Evolutionary conservation across 345 rosid genomes (phyloP).

Genomic region (Lepidium aucheri): DNA sequence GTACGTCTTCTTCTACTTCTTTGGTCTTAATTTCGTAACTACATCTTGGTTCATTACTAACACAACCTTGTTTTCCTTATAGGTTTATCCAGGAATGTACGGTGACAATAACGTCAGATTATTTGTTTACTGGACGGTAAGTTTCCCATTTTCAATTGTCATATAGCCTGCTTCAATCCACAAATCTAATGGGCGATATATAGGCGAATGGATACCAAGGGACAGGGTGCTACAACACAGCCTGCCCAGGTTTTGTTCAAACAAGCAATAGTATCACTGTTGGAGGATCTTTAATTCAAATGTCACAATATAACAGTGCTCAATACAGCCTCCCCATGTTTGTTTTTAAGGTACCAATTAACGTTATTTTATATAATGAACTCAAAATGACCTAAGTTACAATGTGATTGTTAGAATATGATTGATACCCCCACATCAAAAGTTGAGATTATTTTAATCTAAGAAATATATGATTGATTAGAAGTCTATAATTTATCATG

Average conservation of each 20-base stretch:
- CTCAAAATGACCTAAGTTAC: background rate
- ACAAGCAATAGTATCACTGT: conserved; percentile 45
- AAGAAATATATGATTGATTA: too few species aligned
- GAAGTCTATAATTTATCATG: too few species aligned
- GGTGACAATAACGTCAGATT: conserved; percentile 34
- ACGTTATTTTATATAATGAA: background rate
- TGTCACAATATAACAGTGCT: conserved; percentile 33
- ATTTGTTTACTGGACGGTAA: conserved; percentile 61
- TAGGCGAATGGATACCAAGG: background rate
- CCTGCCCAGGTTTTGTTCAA: conserved; percentile 52
- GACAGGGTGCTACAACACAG: conserved; percentile 44
- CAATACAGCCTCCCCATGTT: conserved; percentile 46
- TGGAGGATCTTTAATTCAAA: conserved; percentile 39
- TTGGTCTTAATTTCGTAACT: background rate
- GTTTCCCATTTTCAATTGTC: conserved; percentile 13
- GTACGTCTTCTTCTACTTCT: conserved; percentile 16
- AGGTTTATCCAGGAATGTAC: conserved; percentile 44
- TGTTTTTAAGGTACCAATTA: conserved; percentile 42
- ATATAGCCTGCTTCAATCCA: background rate
- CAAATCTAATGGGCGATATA: background rate
- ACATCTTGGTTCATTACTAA: background rate
- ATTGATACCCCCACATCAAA: too few species aligned
- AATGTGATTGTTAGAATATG: too few species aligned
- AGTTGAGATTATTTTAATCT: too few species aligned
- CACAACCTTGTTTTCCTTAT: background rate